Evolutionary conservation across 352 stramenopile genomes (phyloP).

Genomic region (Pythium dissotocum): DNA sequence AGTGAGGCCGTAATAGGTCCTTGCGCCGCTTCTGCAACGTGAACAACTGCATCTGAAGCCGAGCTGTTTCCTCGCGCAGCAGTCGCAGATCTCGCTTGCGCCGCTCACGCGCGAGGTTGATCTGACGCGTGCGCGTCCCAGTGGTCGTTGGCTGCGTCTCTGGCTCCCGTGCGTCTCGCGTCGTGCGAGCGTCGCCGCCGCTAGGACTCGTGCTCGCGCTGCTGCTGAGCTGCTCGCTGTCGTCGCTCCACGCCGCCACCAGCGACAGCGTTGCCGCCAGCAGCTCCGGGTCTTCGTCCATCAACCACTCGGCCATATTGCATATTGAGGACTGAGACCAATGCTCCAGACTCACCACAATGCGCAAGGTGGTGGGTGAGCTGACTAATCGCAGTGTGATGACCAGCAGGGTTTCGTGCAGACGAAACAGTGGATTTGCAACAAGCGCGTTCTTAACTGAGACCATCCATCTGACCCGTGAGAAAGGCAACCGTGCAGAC

Average conservation of each 20-base stretch:
- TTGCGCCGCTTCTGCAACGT: not conserved
- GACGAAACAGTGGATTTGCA: too few relatives aligned
- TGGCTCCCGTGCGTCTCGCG: too few relatives aligned
- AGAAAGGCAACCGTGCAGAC: too few relatives aligned
- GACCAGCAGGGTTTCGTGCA: too few relatives aligned
- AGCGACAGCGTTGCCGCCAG: not conserved
- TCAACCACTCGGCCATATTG: not conserved
- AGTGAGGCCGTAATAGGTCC: slow-evolving; percentile 1
- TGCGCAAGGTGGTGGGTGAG: too few relatives aligned
- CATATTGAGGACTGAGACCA: too few relatives aligned
- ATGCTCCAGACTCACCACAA: too few relatives aligned
- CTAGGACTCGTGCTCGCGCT: not conserved
- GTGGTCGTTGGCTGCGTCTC: not conserved
- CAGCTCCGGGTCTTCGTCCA: not conserved
- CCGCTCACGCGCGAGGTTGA: not conserved
- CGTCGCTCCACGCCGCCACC: not conserved
- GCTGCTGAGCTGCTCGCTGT: not conserved
- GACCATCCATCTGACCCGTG: too few relatives aligned
- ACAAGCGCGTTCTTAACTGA: too few relatives aligned
- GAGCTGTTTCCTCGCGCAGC: not conserved
- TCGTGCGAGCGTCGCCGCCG: not conserved
- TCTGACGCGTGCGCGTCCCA: not conserved
- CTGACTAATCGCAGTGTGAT: too few relatives aligned
- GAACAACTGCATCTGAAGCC: not conserved
- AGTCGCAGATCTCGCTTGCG: not conserved